Evolutionary conservation across 2,329 filamentous ascomycete genomes (phyloP).

Genomic region (Neodidymelliopsis sp.): DNA sequence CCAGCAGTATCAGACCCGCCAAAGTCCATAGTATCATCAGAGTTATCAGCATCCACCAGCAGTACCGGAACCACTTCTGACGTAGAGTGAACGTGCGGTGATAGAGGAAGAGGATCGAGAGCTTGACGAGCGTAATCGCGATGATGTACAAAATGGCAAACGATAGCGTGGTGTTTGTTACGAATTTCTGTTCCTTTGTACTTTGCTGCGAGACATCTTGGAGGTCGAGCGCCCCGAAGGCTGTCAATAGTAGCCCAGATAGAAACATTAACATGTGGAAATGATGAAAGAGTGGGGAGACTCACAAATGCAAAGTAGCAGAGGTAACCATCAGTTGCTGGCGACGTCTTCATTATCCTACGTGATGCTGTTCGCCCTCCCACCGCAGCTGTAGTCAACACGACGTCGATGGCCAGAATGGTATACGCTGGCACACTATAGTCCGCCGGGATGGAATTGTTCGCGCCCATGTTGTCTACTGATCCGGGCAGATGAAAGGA

Average conservation of each 20-base stretch:
- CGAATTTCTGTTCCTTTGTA: conserved; percentile 5
- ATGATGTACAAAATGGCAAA: conserved; percentile 19
- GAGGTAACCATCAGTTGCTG: conserved; percentile 9
- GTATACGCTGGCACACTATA: conserved; percentile 10
- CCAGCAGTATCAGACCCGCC: conserved; percentile 9
- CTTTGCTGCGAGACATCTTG: conserved; percentile 2
- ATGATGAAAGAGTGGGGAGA: too few species aligned
- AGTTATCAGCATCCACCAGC: conserved; percentile 11
- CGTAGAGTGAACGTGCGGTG: conserved; percentile 19
- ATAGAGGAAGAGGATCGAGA: conserved; percentile 24
- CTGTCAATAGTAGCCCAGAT: conserved; percentile 12
- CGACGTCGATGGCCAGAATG: conserved; percentile 10
- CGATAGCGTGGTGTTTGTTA: conserved; percentile 3
- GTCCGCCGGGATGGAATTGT: conserved; percentile 5
- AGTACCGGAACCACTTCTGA: conserved; percentile 14
- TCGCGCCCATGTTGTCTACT: conserved; percentile 10
- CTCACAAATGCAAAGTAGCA: conserved; percentile 16
- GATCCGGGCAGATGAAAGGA: too few species aligned
- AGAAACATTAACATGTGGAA: conserved; percentile 16
- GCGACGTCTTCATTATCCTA: conserved; percentile 6
- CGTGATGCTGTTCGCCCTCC: conserved; percentile 8
- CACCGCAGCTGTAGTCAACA: conserved; percentile 12
- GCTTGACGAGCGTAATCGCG: conserved; percentile 19
- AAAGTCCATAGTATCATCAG: conserved; percentile 12
- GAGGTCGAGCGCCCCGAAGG: conserved; percentile 11